Base-by-base conservation (phyloP, 768 basidiomycete species). In the Clavulina sp. region DNA sequence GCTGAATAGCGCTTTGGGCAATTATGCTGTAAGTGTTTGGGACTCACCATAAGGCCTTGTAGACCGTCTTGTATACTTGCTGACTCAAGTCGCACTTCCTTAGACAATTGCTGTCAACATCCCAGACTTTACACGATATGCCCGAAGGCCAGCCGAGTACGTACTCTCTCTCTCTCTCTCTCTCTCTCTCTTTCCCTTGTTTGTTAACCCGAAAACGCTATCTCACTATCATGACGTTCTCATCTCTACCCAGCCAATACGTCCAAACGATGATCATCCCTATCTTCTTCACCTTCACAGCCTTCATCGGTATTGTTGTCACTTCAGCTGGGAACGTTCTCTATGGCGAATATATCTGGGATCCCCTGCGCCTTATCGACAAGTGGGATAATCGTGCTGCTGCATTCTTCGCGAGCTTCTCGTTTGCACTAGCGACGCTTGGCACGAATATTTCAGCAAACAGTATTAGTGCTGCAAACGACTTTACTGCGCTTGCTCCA, bases 61-160 rank as follows among this genome's bases (percentile, higher is more conserved):
- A 38, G 19, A 38, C 34, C 9, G 9, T 38, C 34, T 38, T 9
- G 19, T 38, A 9, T n/a, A n/a, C n/a, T n/a, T n/a, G n/a, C n/a
- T n/a, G 19, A 9, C 9, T 38, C 9, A 38, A 9, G 34, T 38
- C 19, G 34, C 34, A 9, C 9, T 9, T 38, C 9, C 34, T 19
- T 19, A 38, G 2, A 53, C 51, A 28, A 36, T 56, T n/a, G 55
- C 61, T 2, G 52, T 61, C 56, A 87, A 87, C 59, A 85, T 87
- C 53, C 80, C 86, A 1, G 88, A 92, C 64, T 87, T 92, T 60
- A 86, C 86, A 71, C 74, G 86, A 59, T 88, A 89, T 64, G 81
- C 85, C 57, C 58, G 52, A 29, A 49, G 30, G 2, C 43, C 57
- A 13, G 57, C 71, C 65, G 73, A 75, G 79, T 80, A 59, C 59